phyloP scores from a whole-genome alignment of 1,139 yeast species.

The Magnusiomyces ingens region DNA sequence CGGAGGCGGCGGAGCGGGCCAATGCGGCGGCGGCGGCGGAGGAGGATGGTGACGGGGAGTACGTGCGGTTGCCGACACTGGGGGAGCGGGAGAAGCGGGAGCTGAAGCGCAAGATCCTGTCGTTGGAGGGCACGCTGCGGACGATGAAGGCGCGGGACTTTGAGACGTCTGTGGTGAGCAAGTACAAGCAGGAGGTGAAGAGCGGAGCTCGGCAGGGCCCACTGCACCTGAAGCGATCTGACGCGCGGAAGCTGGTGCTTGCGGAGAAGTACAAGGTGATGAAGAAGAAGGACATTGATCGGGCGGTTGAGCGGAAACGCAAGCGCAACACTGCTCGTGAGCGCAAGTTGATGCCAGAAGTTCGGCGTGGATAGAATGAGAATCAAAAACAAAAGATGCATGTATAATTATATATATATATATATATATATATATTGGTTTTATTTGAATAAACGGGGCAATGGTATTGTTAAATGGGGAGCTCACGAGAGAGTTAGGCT shows the following conservation, averaged over 20 bases:
- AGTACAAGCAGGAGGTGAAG: conserved; percentile 43
- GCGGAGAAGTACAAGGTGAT: conserved; percentile 81
- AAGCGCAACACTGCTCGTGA: conserved; percentile 91
- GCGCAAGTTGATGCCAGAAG: conserved; percentile 56
- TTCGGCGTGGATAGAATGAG: conserved; percentile 18
- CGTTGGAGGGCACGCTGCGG: conserved; percentile 69
- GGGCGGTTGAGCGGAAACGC: conserved; percentile 87
- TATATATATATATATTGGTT: conserved; percentile 1
- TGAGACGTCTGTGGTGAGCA: conserved; percentile 53
- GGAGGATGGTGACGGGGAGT: not conserved
- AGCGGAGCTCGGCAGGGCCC: conserved; percentile 46
- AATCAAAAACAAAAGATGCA: not conserved
- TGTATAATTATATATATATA: not conserved
- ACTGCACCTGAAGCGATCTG: conserved; percentile 67
- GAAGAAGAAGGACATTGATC: conserved; percentile 78
- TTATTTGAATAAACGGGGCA: too few relatives aligned
- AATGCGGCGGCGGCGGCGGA: conserved; percentile 31
- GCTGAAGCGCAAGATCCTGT: conserved; percentile 42
- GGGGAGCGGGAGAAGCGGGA: conserved; percentile 46
- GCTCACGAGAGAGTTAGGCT: not conserved
- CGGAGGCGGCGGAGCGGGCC: conserved; percentile 44
- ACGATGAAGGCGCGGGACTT: conserved; percentile 70
- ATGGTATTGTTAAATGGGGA: not conserved
- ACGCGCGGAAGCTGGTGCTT: conserved; percentile 75
- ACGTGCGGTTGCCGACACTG: not conserved